Conservation (phyloP, 331 rosid species). For the Quercus tomentella region DNA sequence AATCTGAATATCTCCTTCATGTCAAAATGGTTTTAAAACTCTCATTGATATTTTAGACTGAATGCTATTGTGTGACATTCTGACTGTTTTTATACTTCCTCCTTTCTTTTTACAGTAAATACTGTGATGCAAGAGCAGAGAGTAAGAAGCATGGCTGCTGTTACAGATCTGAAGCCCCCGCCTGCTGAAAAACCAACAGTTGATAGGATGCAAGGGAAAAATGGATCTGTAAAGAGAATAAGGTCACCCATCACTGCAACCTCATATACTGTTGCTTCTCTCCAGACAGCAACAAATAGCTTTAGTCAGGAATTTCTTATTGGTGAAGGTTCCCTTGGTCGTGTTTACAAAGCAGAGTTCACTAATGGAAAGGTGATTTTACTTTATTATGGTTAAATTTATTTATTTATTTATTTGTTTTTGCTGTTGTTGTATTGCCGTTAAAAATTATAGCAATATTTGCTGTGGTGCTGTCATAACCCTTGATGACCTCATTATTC, state of each 20-base stretch:
- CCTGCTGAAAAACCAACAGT: constrained; percentile 62
- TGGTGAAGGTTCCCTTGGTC: constrained; percentile 99
- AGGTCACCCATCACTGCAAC: constrained; percentile 94
- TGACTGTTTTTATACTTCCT: constrained; percentile 13
- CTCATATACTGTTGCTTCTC: constrained; percentile 77
- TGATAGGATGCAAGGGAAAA: constrained; percentile 64
- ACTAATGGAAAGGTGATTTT: constrained; percentile 80
- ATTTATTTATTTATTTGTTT: too few relatives aligned
- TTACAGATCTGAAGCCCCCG: constrained; percentile 77
- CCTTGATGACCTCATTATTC: too few relatives aligned
- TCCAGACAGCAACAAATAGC: constrained; percentile 95
- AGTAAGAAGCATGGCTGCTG: constrained; percentile 48
- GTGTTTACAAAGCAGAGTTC: constrained; percentile 91
- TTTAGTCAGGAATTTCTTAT: constrained; percentile 88
- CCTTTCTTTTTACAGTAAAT: constrained; percentile 41
- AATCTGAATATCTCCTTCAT: not conserved
- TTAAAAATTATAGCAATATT: not conserved
- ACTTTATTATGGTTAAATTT: not conserved
- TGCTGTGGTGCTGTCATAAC: not conserved
- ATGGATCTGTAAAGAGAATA: constrained; percentile 71
- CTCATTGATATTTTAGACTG: not conserved
- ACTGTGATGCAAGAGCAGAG: constrained; percentile 81
- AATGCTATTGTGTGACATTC: constrained; percentile 4
- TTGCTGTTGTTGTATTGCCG: too few relatives aligned
- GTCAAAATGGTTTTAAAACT: not conserved